phyloP scores from a whole-genome alignment of 306 rosid genomes.

The Herpetospermum pedunculosum region DNA sequence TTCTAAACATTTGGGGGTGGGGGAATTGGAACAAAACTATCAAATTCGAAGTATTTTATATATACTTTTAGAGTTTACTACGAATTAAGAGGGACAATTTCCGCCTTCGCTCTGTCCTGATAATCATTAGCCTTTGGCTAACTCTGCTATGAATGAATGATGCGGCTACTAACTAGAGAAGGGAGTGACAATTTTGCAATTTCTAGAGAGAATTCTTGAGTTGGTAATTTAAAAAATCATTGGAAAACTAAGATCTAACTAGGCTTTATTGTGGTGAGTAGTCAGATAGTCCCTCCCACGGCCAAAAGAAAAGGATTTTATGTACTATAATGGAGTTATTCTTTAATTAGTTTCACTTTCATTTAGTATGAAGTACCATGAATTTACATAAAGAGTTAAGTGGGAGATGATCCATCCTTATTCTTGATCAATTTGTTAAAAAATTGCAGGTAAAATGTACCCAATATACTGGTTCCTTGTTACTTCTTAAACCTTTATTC shows the following conservation, averaged over 20 bases:
- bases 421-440: neutral
- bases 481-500: neutral
- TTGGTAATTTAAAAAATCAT: neutral
- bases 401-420: neutral
- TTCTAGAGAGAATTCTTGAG: neutral
- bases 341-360: neutral
- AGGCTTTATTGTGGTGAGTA: neutral
- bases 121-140: neutral
- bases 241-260: neutral
- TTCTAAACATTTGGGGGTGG: neutral
- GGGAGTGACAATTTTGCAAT: neutral
- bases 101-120: neutral
- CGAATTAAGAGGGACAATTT: neutral
- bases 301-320: neutral
- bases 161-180: neutral
- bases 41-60: neutral
- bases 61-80: neutral
- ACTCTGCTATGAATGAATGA: neutral
- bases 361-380: neutral
- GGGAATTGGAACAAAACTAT: neutral
- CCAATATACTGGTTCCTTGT: neutral
- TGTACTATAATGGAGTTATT: neutral
- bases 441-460: neutral
- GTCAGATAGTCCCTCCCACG: neutral
- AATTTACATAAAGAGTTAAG: neutral